phyloP scores from a whole-genome alignment of 2,329 filamentous ascomycete species.

The Phialocephala sp. region DNA sequence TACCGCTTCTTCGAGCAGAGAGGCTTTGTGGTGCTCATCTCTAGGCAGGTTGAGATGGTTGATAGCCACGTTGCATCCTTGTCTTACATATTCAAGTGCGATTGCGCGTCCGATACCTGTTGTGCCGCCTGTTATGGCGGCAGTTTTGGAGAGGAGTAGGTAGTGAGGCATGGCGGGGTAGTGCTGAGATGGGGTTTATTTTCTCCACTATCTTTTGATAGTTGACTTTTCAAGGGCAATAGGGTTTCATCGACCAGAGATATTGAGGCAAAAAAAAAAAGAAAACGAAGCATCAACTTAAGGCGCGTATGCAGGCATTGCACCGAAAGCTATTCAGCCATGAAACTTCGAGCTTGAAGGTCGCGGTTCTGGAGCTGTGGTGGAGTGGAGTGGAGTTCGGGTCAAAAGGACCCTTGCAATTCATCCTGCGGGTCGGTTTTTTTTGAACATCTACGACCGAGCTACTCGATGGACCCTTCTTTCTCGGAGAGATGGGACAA shows the following conservation, averaged over 20 bases:
- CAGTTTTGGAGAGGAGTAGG: conserved; percentile 75
- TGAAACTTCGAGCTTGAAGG: neutral
- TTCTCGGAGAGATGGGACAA: neutral
- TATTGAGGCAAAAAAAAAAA: too few relatives aligned
- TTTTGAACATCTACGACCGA: conserved; percentile 5
- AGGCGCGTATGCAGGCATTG: neutral
- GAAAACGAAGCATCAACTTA: neutral
- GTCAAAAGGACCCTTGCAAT: conserved; percentile 13
- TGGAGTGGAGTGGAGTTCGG: conserved; percentile 11
- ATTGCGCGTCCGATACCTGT: conserved; percentile 90
- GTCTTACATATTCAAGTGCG: conserved; percentile 75
- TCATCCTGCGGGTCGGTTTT: conserved; percentile 8
- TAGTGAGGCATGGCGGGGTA: conserved; percentile 32
- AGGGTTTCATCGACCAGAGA: neutral
- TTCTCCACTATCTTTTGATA: neutral
- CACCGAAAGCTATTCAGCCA: neutral
- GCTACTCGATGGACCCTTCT: neutral
- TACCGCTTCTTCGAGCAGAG: conserved; percentile 58
- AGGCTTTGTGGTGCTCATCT: conserved; percentile 58
- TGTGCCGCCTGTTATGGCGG: conserved; percentile 85
- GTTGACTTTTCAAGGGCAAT: neutral
- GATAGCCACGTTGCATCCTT: conserved; percentile 79
- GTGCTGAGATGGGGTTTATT: too few relatives aligned
- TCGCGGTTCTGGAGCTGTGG: neutral
- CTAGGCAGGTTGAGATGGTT: conserved; percentile 73